Base-by-base conservation (phyloP, 1,284 basidiomycete species). In the Pascua guehoae region DNA sequence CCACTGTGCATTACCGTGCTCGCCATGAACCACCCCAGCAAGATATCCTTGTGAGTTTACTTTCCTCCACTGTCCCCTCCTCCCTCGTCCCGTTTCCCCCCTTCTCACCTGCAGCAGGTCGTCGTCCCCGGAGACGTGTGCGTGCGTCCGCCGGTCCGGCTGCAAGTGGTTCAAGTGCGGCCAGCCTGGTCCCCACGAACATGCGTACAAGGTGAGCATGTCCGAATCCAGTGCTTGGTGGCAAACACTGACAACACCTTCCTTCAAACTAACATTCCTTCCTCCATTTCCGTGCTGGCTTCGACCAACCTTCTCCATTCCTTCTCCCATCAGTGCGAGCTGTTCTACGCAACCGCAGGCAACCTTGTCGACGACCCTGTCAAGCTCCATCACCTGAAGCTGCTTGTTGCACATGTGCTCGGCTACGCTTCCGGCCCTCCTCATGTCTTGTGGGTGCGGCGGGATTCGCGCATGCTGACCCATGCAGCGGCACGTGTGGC, bases 111-210 rank as follows among this genome's bases (percentile, higher is more conserved):
- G 12, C 24, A 50, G 50, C 43, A 8, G 24, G 24, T 32, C 24
- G 24, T 32, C 39, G 17, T 14, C 40, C 15, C 40, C 36, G 11
- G 51, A 52, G 12, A 14, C 44, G 1, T 58, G 49, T 24, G 47
- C 18, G 12, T 59, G 58, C 16, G 5, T 36, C 12, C 32, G 54
- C 18, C 45, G 50, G 1, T 15, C 24, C n/a, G 37, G 41, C 12
- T 62, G 61, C 37, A 42, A 43, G 8, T 62, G 61, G 61, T 62
- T 59, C 42, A 54, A 55, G 41, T 55, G 56, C 11, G 61, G 57
- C 16, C 55, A 54, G 43, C 61, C 61, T 5, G 57, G 57, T 3
- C 61, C 61, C 8, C 45, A 54, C 17, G 61, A 58, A 44, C 57
- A 59, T 18, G 51, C 47, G 0, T 62, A 62, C 54, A 62, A 62